Evolutionary conservation across 2,329 filamentous ascomycete species (phyloP).

Genomic region (Fusarium veterinarium): DNA sequence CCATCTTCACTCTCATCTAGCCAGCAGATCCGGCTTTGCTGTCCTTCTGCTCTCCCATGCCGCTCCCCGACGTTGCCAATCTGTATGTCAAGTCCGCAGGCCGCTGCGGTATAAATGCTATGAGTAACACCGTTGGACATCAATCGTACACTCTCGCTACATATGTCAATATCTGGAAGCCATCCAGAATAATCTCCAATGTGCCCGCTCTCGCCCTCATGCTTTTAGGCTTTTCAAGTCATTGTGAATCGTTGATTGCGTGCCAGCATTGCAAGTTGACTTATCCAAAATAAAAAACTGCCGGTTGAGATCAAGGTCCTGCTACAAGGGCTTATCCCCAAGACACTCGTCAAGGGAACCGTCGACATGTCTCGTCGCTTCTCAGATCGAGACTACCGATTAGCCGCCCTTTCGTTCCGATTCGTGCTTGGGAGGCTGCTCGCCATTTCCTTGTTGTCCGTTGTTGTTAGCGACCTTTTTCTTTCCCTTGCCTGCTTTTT

Average conservation of each 20-base stretch:
- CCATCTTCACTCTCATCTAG: not conserved
- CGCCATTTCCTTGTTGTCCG: constrained; percentile 54
- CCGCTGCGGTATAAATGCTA: constrained; percentile 37
- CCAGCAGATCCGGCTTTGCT: constrained; percentile 23
- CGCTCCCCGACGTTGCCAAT: constrained; percentile 36
- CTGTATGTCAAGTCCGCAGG: constrained; percentile 33
- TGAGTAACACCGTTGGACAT: constrained; percentile 26
- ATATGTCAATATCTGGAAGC: constrained; percentile 31
- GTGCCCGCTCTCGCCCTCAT: constrained; percentile 10
- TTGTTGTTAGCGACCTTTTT: constrained; percentile 58
- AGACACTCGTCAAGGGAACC: not conserved
- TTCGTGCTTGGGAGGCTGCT: constrained; percentile 68
- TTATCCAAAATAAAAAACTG: constrained; percentile 42
- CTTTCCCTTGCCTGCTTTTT: constrained; percentile 64
- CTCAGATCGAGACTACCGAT: constrained; percentile 25
- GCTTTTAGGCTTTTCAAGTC: constrained; percentile 18
- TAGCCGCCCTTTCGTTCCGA: constrained; percentile 73
- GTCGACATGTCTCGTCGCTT: constrained; percentile 26
- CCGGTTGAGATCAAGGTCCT: constrained; percentile 22
- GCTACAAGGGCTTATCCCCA: not conserved
- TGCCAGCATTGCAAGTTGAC: constrained; percentile 12
- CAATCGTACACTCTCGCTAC: constrained; percentile 44
- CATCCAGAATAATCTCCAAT: constrained; percentile 46
- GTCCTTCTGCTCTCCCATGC: constrained; percentile 31
- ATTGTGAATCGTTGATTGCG: constrained; percentile 21